Percentiles rank a stretch among this genome's conserved stretches.
These are phyloP conservation scores for Tylopilus felleus DNA, from an alignment of 768 basidiomycete species.

Conservation along the genomic window DNA sequence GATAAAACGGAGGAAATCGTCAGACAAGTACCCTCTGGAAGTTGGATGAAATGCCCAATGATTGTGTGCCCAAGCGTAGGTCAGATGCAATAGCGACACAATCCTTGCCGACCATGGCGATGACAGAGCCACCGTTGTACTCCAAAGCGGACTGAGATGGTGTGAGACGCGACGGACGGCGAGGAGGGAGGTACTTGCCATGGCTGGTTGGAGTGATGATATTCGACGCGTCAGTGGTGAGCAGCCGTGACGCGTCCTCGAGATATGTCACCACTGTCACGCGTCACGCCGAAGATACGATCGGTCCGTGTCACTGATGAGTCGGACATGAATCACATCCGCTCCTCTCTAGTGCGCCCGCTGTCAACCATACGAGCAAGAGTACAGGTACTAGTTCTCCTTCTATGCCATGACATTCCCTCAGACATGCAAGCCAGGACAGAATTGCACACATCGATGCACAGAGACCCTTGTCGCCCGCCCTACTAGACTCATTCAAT, in stretches of 20 bases:
- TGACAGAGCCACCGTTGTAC: slow-evolving; percentile 94
- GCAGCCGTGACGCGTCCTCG: slow-evolving; percentile 21
- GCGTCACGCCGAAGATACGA: not conserved
- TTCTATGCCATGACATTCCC: not conserved
- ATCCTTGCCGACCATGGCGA: slow-evolving; percentile 99
- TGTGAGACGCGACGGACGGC: slow-evolving; percentile 2
- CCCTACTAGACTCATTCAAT: slow-evolving; percentile 62
- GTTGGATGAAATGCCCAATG: slow-evolving; percentile 82
- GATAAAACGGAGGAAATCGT: slow-evolving; percentile 13
- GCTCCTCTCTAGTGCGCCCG: slow-evolving; percentile 5
- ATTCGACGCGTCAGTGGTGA: slow-evolving; percentile 22
- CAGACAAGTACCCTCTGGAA: slow-evolving; percentile 79
- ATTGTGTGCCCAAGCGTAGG: slow-evolving; percentile 84
- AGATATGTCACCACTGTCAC: slow-evolving; percentile 7
- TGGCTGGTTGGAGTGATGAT: slow-evolving; percentile 12
- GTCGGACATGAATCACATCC: slow-evolving; percentile 9
- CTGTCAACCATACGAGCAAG: slow-evolving; percentile 15
- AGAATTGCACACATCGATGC: slow-evolving; percentile 56
- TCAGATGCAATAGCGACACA: slow-evolving; percentile 99
- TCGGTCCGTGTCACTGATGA: no score
- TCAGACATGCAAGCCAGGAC: slow-evolving; percentile 35
- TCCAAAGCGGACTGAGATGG: slow-evolving; percentile 78
- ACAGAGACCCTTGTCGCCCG: slow-evolving; percentile 44
- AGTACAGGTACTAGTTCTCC: slow-evolving; percentile 17
- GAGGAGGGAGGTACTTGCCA: slow-evolving; percentile 18